A percentile compares a stretch with the other conserved stretches of the same genome.
Conservation (phyloP, 2,329 filamentous ascomycete species). For the Cytospora mali region DNA sequence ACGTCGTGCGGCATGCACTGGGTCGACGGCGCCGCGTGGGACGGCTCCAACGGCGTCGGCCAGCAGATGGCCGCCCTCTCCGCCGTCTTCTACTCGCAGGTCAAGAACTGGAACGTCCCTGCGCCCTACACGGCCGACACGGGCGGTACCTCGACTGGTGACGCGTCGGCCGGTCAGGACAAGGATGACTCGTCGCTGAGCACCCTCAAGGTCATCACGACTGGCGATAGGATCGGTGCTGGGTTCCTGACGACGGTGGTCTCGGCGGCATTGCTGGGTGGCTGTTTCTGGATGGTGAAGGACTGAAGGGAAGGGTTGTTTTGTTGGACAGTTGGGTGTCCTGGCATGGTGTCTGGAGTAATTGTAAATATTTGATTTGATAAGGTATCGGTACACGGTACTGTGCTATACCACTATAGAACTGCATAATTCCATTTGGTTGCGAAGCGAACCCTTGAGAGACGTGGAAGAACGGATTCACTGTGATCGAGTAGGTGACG, state of each 20-base stretch:
- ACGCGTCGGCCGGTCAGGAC: slow-evolving; percentile 19
- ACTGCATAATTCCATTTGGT: not conserved
- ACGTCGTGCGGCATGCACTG: slow-evolving; percentile 50
- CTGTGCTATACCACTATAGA: slow-evolving; percentile 7
- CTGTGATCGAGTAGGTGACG: not conserved
- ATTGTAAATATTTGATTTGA: not conserved
- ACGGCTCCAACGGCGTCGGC: slow-evolving; percentile 49
- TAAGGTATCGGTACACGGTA: not conserved
- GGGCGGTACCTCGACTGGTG: slow-evolving; percentile 22
- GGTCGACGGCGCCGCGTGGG: slow-evolving; percentile 43
- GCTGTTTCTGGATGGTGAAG: slow-evolving; percentile 29
- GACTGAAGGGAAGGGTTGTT: slow-evolving; percentile 11
- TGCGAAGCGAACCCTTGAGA: not conserved
- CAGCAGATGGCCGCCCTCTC: slow-evolving; percentile 50
- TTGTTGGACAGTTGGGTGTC: slow-evolving; percentile 11
- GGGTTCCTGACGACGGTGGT: slow-evolving; percentile 25
- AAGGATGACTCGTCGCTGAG: slow-evolving; percentile 21
- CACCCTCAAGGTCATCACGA: slow-evolving; percentile 22
- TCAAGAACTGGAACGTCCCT: slow-evolving; percentile 35
- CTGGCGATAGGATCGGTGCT: slow-evolving; percentile 20
- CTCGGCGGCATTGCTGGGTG: slow-evolving; percentile 16
- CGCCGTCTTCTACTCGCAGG: slow-evolving; percentile 44
- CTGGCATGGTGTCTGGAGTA: slow-evolving; percentile 24
- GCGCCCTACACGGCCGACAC: slow-evolving; percentile 4
- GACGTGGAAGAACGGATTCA: not conserved